A percentile compares a stretch with the other conserved stretches of the same genome.
Evolutionary conservation across 2,329 filamentous ascomycete genomes (phyloP).

Genomic region (Clonostachys byssicola): DNA sequence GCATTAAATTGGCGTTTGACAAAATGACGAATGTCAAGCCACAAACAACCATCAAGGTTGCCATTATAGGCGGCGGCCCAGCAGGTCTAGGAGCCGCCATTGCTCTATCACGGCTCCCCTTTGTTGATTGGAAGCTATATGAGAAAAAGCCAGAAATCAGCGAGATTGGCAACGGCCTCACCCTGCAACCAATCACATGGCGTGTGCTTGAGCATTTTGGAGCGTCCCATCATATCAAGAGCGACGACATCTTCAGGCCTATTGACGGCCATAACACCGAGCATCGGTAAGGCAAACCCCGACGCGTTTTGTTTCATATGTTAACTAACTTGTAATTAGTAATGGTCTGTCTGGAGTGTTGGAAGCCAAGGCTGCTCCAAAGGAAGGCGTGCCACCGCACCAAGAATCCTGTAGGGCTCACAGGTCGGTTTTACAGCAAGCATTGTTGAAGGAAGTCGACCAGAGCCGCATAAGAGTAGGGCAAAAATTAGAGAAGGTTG

Average conservation of each 20-base stretch:
- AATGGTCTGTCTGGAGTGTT: conserved; percentile 23
- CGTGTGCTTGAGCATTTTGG: conserved; percentile 23
- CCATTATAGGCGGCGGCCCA: conserved; percentile 19
- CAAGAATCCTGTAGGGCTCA: conserved; percentile 18
- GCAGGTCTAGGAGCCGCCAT: conserved; percentile 23
- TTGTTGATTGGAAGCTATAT: conserved; percentile 24
- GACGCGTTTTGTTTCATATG: accelerated
- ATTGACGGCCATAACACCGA: conserved; percentile 14
- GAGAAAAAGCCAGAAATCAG: conserved; percentile 28
- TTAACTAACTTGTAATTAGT: conserved; percentile 4
- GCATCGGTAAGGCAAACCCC: conserved; percentile 8
- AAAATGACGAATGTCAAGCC: neutral
- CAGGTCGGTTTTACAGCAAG: conserved; percentile 37
- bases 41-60: conserved; percentile 8
- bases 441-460: conserved; percentile 40
- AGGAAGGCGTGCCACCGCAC: conserved; percentile 12
- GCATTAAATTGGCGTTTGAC: neutral
- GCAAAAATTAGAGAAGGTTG: conserved; percentile 33
- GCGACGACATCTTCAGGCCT: conserved; percentile 20
- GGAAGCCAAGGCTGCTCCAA: conserved; percentile 11
- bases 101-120: conserved; percentile 16
- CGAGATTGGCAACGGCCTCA: conserved; percentile 29
- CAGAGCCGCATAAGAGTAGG: conserved; percentile 34
- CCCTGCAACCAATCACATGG: conserved; percentile 26
- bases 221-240: conserved; percentile 20